Evolutionary conservation across 352 stramenopile species (phyloP).

Genomic region (Pythium aphanidermatum): DNA sequence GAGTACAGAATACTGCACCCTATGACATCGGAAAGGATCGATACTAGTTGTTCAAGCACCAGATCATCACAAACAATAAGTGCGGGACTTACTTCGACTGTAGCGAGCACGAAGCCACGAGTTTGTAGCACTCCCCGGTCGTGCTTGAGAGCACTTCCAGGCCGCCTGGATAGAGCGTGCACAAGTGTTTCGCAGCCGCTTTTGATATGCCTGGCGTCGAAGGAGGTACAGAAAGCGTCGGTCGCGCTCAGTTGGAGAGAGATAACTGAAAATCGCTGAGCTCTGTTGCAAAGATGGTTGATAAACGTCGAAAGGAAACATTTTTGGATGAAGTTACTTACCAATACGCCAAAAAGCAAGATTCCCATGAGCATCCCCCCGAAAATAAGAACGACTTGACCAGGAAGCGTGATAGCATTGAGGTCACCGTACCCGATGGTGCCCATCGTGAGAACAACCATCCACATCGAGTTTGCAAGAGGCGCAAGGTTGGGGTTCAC

Average conservation of each 20-base stretch:
- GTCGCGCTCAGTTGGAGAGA: conserved; percentile 50
- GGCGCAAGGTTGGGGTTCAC: conserved; percentile 59
- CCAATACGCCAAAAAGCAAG: conserved; percentile 58
- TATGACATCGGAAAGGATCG: too few species aligned
- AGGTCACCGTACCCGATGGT: conserved; percentile 75
- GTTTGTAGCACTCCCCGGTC: neutral
- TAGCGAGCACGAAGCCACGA: too few species aligned
- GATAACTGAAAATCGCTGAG: conserved; percentile 53
- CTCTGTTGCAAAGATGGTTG: conserved; percentile 26
- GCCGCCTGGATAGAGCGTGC: conserved; percentile 55
- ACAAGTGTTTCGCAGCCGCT: conserved; percentile 34
- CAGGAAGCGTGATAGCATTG: conserved; percentile 38
- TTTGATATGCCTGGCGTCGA: conserved; percentile 33
- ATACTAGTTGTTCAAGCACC: neutral
- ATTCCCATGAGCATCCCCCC: conserved; percentile 68
- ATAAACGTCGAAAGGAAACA: neutral
- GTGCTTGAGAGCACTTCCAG: conserved; percentile 30
- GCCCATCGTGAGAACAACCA: conserved; percentile 70
- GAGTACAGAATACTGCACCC: conserved; percentile 32
- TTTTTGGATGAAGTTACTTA: conserved; percentile 27
- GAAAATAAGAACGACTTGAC: conserved; percentile 53
- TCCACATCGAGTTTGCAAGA: conserved; percentile 54
- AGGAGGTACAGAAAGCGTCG: conserved; percentile 54
- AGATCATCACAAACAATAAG: neutral
- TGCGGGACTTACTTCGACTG: neutral